Percentiles rank a stretch among this genome's conserved stretches.
Evolutionary conservation across 176 grass and related monocot genomes (phyloP).

Genomic region (Bonia amplexicaulis): DNA sequence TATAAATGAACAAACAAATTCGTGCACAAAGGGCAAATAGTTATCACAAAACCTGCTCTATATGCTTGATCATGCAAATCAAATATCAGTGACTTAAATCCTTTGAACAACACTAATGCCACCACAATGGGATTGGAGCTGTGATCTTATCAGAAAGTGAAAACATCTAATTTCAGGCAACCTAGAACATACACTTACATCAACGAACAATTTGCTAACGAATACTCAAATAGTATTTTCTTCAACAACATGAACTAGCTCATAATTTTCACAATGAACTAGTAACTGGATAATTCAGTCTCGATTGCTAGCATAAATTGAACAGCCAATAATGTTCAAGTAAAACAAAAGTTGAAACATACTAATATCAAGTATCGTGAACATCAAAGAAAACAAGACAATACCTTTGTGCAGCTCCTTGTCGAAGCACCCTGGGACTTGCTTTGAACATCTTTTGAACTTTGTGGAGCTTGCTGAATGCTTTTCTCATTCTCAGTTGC

Average conservation of each 20-base stretch:
- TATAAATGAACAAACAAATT: neutral
- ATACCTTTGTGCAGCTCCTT: constrained; percentile 92
- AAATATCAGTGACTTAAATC: neutral
- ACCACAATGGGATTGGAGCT: neutral
- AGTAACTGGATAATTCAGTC: neutral
- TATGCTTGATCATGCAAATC: neutral
- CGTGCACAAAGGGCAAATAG: neutral
- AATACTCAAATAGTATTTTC: neutral
- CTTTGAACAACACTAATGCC: neutral
- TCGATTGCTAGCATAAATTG: neutral
- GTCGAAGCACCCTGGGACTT: constrained; percentile 56
- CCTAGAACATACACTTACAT: neutral
- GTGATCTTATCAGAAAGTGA: neutral
- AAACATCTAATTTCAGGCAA: neutral
- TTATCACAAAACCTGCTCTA: neutral
- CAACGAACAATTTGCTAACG: neutral
- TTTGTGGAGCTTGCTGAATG: constrained; percentile 38
- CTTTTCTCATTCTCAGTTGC: constrained; percentile 49
- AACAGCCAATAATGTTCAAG: neutral
- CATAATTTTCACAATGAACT: neutral
- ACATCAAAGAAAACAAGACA: neutral
- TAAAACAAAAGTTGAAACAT: too few species aligned
- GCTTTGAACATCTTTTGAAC: constrained; percentile 56
- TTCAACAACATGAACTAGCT: neutral
- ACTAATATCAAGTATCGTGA: neutral